Conservation (phyloP, 1,139 yeast genomes). For the Kazachstania sp. region DNA sequence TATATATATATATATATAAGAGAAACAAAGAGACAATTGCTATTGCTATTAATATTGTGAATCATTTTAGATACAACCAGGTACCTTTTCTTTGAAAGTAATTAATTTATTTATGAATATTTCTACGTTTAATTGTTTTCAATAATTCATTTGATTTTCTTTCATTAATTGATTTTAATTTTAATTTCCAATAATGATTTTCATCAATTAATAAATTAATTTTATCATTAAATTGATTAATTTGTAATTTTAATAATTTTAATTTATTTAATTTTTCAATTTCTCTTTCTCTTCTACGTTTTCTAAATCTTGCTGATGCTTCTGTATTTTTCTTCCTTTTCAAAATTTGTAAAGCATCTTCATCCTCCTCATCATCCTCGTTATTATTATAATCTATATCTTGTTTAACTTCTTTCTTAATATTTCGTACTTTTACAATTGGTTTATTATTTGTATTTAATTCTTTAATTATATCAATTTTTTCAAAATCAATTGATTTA, state of each 20-base stretch:
- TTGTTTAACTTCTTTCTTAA: background rate
- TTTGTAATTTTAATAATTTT: conserved; percentile 16
- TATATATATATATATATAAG: too few relatives aligned
- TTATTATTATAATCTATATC: too few relatives aligned
- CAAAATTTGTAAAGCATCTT: conserved; percentile 5
- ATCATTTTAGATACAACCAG: too few relatives aligned
- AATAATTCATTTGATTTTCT: conserved; percentile 22
- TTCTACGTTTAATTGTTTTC: conserved; percentile 13
- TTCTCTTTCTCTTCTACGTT: conserved; percentile 24
- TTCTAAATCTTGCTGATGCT: conserved; percentile 28
- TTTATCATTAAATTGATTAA: conserved; percentile 17
- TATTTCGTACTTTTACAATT: conserved; percentile 1
- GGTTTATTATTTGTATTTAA: background rate
- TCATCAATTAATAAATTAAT: conserved; percentile 22
- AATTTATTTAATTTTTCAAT: conserved; percentile 19
- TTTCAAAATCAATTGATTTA: conserved; percentile 1
- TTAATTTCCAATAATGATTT: conserved; percentile 24
- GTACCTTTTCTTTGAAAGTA: too few relatives aligned
- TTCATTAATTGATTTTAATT: conserved; percentile 24
- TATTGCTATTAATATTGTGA: too few relatives aligned
- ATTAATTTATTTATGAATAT: background rate
- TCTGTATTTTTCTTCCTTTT: conserved; percentile 25
- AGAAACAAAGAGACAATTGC: too few relatives aligned
- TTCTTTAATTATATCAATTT: background rate
- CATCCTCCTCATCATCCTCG: background rate